Evolutionary conservation across 2,329 filamentous ascomycete species (phyloP).

Genomic region (Aureobasidium vineae): DNA sequence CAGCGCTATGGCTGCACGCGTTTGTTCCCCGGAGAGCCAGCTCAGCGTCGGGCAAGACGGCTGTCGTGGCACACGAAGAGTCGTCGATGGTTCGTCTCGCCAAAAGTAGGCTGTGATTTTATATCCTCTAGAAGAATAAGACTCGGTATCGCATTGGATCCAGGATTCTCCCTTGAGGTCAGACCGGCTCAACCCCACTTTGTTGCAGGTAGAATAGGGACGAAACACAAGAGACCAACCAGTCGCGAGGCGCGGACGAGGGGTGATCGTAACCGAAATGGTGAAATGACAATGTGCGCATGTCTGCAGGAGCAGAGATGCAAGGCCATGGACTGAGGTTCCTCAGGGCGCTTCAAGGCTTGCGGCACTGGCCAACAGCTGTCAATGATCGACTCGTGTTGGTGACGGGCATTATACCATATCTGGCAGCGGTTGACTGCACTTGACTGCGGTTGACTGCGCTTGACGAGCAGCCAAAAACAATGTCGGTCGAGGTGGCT

Average conservation of each 20-base stretch:
- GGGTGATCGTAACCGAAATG: constrained; percentile 6
- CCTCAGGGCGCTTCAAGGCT: constrained; percentile 6
- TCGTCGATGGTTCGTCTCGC: background rate
- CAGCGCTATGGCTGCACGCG: constrained; percentile 18
- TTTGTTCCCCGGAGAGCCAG: constrained; percentile 12
- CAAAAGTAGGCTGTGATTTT: background rate
- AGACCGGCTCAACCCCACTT: constrained; percentile 16
- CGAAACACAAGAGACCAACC: background rate
- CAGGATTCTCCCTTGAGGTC: background rate
- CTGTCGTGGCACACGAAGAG: constrained; percentile 23
- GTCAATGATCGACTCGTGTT: background rate
- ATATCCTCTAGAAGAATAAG: background rate
- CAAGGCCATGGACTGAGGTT: constrained; percentile 1
- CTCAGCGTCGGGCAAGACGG: constrained; percentile 9
- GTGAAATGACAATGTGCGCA: constrained; percentile 6
- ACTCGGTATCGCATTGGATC: background rate
- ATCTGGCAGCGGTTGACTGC: constrained; percentile 18
- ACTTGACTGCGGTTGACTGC: constrained; percentile 2
- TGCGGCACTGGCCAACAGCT: constrained; percentile 5
- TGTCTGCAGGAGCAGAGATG: constrained; percentile 2
- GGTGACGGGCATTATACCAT: constrained; percentile 2
- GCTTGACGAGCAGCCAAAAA: background rate
- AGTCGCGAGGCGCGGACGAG: background rate
- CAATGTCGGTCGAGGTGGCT: constrained; percentile 15
- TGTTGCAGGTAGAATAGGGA: constrained; percentile 19